Percentiles rank a stretch among this genome's conserved stretches.
Conservation (phyloP, 805 yeast species). For the Teunomyces lycoperdinae region DNA sequence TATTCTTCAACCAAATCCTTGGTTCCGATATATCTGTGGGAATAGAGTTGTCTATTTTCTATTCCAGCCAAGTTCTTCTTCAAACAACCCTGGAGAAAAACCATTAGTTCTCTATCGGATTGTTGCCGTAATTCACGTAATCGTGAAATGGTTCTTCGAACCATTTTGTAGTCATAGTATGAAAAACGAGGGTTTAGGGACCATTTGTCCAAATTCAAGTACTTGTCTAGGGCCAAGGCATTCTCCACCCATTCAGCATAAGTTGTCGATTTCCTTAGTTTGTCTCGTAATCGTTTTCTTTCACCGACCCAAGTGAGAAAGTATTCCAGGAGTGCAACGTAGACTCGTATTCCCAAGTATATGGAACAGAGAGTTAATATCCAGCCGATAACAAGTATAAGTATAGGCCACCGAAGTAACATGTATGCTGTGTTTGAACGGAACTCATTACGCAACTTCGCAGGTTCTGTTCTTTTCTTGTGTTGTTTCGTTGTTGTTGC, state of each 20-base stretch:
- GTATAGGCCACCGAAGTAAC: constrained; percentile 64
- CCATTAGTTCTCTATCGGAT: constrained; percentile 46
- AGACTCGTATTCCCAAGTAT: constrained; percentile 53
- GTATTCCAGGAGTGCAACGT: constrained; percentile 63
- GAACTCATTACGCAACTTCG: constrained; percentile 28
- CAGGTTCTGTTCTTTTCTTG: neutral
- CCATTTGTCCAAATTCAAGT: constrained; percentile 64
- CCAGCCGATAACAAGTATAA: constrained; percentile 55
- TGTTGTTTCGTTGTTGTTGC: constrained; percentile 6
- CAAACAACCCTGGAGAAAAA: constrained; percentile 61
- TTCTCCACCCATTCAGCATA: constrained; percentile 63
- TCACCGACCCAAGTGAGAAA: constrained; percentile 60
- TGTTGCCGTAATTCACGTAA: constrained; percentile 35
- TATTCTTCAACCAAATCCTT: constrained; percentile 57
- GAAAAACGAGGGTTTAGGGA: constrained; percentile 55
- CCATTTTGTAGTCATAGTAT: constrained; percentile 65
- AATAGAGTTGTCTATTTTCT: constrained; percentile 66
- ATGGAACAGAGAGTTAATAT: constrained; percentile 44
- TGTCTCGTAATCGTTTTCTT: constrained; percentile 46
- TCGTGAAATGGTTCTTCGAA: constrained; percentile 46
- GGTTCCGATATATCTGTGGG: constrained; percentile 76
- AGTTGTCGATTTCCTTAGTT: constrained; percentile 45
- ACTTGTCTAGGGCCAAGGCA: constrained; percentile 57
- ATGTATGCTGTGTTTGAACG: constrained; percentile 32
- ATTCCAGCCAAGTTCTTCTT: constrained; percentile 77